Evolutionary conservation across 352 stramenopile genomes (phyloP), one percentile per base, ranked within the genome.

Genomic region (Plasmopara viticola): DNA sequence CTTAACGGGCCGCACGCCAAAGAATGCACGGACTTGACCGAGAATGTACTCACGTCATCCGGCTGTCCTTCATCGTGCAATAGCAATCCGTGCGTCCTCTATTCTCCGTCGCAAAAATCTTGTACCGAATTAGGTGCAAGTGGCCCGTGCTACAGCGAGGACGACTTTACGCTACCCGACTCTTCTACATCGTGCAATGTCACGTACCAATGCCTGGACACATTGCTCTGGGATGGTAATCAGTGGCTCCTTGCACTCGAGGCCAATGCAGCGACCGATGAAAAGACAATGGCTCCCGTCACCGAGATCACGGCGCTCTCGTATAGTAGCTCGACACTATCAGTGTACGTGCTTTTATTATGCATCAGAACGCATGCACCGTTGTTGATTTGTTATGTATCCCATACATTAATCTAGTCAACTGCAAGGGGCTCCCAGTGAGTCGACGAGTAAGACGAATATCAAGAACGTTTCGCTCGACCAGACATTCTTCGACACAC

Each of bases 141-240:
- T 38, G 72, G 72, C 40, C 59, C 61, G 0, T 76, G 70, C 53
- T 67, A 68, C 59, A 53, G 39, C 25, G 58, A 73, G 7, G 58
- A 41, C 34, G 29, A 18, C 50, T 77, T 68, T 29, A 60, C 56
- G 20, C 28, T 70, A 9, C 51, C 66, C 5, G 60, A 62, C 3
- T 44, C 62, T 0, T 49, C 45, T 14, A 50, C 48, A 5, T 37
- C 35, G 18, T 85, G 74, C 48, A 67, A 82, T 20, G 33, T 86
- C 9, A 84, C 67, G 18, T 86, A 80, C 31, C 72, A 86, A 55
- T 86, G 75, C 17, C 53, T 86, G 14, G 64, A 78, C 43, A 64
- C 55, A 41, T 48, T 84, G 33, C 46, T 84, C 12, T 65, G 49
- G 46, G 52, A 63, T 34, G 60, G 58, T 9, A 62, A 67, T 10